Evolutionary conservation across 2,329 filamentous ascomycete species (phyloP), one percentile per base, ranked within the genome.

Genomic region (Fusarium multiceps): DNA sequence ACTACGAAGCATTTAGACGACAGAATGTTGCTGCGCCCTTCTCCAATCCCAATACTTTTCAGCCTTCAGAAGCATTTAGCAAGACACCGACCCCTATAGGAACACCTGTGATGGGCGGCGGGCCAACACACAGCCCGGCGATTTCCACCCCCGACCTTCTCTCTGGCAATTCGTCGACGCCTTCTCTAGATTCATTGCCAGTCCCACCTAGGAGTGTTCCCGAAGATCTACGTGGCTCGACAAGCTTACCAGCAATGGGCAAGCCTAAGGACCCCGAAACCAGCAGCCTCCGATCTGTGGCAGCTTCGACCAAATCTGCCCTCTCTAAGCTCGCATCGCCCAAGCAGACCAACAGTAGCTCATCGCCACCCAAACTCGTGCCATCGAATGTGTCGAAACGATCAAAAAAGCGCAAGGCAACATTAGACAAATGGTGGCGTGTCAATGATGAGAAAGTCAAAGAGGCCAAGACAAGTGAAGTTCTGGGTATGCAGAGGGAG

Each of bases 361-460:
- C 57, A 25, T 71, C 69, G 11, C 62, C 62, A 10, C 74, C 72
- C 7, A 74, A 54, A 3, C 65, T 71, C 13, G 59, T 68, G 45
- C 67, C 71, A 21, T 68, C 75, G 10, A 63, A 75, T 28, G 65
- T 68, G 25, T 54, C 68, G 16, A 78, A 73, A 13, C 84, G 82
- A 56, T 78, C 85, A 37, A 87, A 83, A 68, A 89, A 88, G 72
- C 88, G 87, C 64, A 89, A 88, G 75, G 53, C 72, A 75, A 59
- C 72, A 14, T 87, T 86, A 46, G 91, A 97, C 76, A 89, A 80
- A 69, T 99, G 96, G 96, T 99, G 96, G 96, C 89, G 96, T 37
- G 97, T 99, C 71, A 98, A 94, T 71, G 96, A 99, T 78, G 96
- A 99, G 72, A 97, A 97, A 80, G 89, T 98, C 75, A 96, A 95